These are phyloP conservation scores for Xylaria hypoxylon DNA, from an alignment of 2,329 filamentous ascomycete genomes.

Conservation along the genomic window DNA sequence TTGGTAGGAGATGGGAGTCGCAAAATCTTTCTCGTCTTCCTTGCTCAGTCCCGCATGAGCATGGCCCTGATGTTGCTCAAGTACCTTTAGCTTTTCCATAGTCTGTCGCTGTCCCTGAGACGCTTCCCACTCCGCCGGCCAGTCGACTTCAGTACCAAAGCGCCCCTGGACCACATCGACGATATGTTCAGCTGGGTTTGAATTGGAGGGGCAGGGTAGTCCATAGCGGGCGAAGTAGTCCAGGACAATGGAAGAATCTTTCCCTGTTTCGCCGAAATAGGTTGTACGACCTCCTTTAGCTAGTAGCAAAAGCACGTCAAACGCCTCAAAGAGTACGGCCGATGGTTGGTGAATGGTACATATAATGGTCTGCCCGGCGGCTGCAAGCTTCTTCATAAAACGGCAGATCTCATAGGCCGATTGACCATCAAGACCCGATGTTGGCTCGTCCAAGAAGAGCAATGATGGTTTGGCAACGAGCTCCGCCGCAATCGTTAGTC, in stretches of 20 bases:
- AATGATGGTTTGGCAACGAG: constrained; percentile 3
- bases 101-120: constrained; percentile 59
- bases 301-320: constrained; percentile 67
- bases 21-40: constrained; percentile 70
- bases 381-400: constrained; percentile 70
- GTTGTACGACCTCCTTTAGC: constrained; percentile 58
- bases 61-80: constrained; percentile 61
- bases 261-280: constrained; percentile 1
- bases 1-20: constrained; percentile 68
- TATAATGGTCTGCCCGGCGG: constrained; percentile 68
- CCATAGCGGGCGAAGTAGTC: constrained; percentile 65
- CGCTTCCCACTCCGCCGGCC: constrained; percentile 69
- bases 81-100: constrained; percentile 53
- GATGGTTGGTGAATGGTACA: constrained; percentile 72
- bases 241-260: background rate
- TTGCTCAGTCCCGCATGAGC: constrained; percentile 58
- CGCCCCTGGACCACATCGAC: constrained; percentile 56
- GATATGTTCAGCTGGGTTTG: constrained; percentile 68
- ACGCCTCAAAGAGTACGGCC: constrained; percentile 66
- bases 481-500: constrained; percentile 6
- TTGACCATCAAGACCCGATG: constrained; percentile 68
- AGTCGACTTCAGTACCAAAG: constrained; percentile 73
- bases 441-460: constrained; percentile 62
- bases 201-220: constrained; percentile 59
- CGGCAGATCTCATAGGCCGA: constrained; percentile 71